These are phyloP conservation scores for Capronia epimyces DNA, from an alignment of 2,329 filamentous ascomycete genomes.

Conservation along the genomic window DNA sequence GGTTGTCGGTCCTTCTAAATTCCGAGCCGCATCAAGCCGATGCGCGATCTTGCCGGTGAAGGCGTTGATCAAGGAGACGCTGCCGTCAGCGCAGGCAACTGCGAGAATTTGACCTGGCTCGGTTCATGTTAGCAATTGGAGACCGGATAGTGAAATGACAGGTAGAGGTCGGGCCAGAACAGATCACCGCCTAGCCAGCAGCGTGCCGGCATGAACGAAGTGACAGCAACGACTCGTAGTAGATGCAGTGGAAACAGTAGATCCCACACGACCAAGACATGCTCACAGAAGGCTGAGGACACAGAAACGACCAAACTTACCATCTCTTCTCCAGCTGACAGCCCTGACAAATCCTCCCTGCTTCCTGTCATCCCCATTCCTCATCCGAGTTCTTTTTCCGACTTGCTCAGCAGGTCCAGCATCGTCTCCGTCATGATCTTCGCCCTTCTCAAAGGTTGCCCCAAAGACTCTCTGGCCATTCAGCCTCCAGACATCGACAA, in stretches of 20 bases:
- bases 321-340: constrained; percentile 63
- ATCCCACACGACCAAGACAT: neutral
- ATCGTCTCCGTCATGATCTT: constrained; percentile 35
- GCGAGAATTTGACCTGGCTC: constrained; percentile 66
- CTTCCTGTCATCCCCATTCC: constrained; percentile 14
- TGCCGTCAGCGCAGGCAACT: constrained; percentile 76
- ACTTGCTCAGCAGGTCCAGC: neutral
- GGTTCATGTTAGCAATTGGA: neutral
- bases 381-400: neutral
- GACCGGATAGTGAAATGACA: neutral
- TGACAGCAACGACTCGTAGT: no score
- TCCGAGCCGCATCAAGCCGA: constrained; percentile 25
- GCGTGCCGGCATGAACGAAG: no score
- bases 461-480: constrained; percentile 67
- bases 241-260: no score
- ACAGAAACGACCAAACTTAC: constrained; percentile 37
- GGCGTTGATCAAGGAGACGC: constrained; percentile 67
- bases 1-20: neutral
- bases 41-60: constrained; percentile 79
- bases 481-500: constrained; percentile 70
- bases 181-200: no score
- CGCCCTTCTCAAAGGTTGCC: constrained; percentile 29
- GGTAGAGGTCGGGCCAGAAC: neutral
- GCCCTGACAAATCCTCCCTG: constrained; percentile 33
- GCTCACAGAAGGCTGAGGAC: neutral